Conservation (phyloP, 2,329 filamentous ascomycete genomes). For the Alternaria triticina region DNA sequence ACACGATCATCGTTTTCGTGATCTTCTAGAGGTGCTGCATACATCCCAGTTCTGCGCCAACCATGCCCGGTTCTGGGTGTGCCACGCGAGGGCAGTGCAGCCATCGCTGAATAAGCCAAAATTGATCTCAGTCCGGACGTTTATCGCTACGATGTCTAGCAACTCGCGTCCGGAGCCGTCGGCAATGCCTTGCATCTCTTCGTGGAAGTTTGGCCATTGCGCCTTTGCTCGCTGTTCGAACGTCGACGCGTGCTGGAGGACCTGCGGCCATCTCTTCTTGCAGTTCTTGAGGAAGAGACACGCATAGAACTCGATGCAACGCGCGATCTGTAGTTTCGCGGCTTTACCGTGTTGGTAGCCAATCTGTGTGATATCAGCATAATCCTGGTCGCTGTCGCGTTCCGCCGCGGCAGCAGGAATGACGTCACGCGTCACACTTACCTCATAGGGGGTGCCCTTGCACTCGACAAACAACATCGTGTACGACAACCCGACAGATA, state of each 20-base stretch:
- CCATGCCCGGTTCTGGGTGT: constrained; percentile 47
- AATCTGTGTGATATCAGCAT: constrained; percentile 48
- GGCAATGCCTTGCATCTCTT: constrained; percentile 60
- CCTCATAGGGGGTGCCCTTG: constrained; percentile 53
- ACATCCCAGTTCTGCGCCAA: constrained; percentile 67
- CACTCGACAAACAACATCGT: constrained; percentile 52
- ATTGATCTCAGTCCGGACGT: constrained; percentile 64
- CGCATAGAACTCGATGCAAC: constrained; percentile 57
- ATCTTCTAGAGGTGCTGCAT: constrained; percentile 11
- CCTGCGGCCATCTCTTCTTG: constrained; percentile 55
- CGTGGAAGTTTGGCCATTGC: constrained; percentile 52
- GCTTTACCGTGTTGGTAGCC: constrained; percentile 55
- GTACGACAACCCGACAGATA: neutral
- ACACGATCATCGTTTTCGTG: neutral
- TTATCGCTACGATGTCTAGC: constrained; percentile 63
- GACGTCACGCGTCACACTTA: constrained; percentile 30
- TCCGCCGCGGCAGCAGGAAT: neutral
- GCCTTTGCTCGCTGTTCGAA: constrained; percentile 56
- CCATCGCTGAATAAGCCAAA: constrained; percentile 66
- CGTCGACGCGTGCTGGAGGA: constrained; percentile 53
- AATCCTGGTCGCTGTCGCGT: neutral
- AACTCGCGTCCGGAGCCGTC: constrained; percentile 56
- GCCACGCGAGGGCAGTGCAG: constrained; percentile 61
- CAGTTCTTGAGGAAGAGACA: constrained; percentile 56
- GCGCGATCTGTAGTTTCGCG: constrained; percentile 49